Base-by-base conservation (phyloP, 345 rosid species). In the Salix viminalis region DNA sequence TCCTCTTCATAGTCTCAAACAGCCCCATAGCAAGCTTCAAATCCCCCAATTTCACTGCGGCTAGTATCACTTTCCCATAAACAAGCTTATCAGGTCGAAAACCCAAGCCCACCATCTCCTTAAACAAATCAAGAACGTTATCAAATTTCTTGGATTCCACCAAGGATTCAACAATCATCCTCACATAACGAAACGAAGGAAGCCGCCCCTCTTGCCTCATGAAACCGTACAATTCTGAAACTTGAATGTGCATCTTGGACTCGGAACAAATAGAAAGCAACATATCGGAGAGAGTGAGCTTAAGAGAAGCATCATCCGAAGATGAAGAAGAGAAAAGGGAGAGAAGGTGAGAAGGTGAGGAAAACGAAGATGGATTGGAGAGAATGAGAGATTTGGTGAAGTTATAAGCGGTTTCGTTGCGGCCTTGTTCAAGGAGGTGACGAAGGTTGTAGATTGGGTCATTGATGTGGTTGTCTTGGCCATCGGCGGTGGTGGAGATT, bases 21-120 rank as follows among this genome's bases (percentile, higher is more conserved):
- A 92, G 68, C 80, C 87, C 87, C 54, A 72, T 62, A 50, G 88
- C 97, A 76, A 78, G 87, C 36, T 79, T 82, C 82, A 89, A 37
- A 64, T 91, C 91, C 54, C 92, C 88, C 71, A 86, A 32, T 64
- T 87, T 90, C 26, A 86, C 95, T 1, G 97, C 92, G 2, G 97
- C 90, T 79, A 89, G 90, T 30, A 94, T 83, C 2, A 91, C 97
- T 69, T 91, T 94, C 16, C 89, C 94, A 7, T 80, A 90, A 66
- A 87, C 85, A 79, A 87, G 80, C 70, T 73, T 86, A 77, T 87
- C 88, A n/a, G 92, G 90, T 68, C 84, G 78, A 73, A 86, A 84
- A 76, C 89, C 88, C 30, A 83, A 84, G 19, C 72, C 86, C 23
- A 83, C 58, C 4, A 89, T 78, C 76, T 86, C 94, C 69, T 61